These are phyloP conservation scores for Pythium insidiosum DNA, from an alignment of 352 stramenopile species.

Conservation along the genomic window DNA sequence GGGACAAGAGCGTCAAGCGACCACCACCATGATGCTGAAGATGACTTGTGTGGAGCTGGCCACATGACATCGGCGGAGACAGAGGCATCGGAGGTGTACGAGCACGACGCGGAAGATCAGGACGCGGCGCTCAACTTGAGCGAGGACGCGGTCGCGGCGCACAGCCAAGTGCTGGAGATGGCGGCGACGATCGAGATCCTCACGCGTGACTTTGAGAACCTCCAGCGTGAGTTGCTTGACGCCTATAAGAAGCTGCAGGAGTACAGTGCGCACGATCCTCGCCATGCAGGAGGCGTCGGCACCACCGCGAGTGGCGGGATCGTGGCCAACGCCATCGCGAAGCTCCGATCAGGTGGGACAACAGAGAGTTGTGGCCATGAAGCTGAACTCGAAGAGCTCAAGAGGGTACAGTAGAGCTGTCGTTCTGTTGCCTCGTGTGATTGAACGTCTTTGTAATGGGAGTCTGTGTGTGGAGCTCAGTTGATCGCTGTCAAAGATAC, in stretches of 20 bases:
- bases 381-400: constrained; percentile 22
- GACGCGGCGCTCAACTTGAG: constrained; percentile 1
- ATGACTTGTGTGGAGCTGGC: too few species aligned
- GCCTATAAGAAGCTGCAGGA: constrained; percentile 52
- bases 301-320: constrained; percentile 13
- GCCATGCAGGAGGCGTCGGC: constrained; percentile 7
- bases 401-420: constrained; percentile 11
- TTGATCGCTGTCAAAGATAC: constrained; percentile 45
- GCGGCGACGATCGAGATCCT: constrained; percentile 51
- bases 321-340: constrained; percentile 18
- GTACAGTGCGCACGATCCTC: constrained; percentile 17
- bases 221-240: constrained; percentile 38
- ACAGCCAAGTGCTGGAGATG: constrained; percentile 61
- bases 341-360: constrained; percentile 9
- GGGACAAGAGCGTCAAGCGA: too few species aligned
- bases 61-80: neutral
- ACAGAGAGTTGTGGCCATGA: constrained; percentile 19
- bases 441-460: neutral
- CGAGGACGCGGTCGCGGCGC: constrained; percentile 28
- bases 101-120: neutral
- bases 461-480: too few species aligned
- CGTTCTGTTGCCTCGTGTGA: neutral
- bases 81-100: neutral
- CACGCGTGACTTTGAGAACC: constrained; percentile 42
- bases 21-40: too few species aligned